Base-by-base conservation (phyloP, 2,329 filamentous ascomycete species). In the Alternaria rosae region DNA sequence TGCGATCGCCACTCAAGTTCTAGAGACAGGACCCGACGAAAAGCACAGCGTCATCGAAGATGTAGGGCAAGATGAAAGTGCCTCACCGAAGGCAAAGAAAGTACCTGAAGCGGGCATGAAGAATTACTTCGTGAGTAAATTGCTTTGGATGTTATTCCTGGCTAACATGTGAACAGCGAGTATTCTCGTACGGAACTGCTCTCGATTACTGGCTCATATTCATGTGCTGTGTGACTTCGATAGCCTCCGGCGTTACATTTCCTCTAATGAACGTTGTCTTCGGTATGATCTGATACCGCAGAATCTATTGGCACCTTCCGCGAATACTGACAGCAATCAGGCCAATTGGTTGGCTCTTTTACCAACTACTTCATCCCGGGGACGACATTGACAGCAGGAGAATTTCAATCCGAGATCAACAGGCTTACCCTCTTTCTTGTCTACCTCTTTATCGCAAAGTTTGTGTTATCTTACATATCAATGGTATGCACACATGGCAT, bases 181-280 rank as follows among this genome's bases (percentile, higher is more conserved):
- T 80, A 0, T 72, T 79, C 47, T 54, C 59, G 3, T 79, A 78
- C 45, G 78, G 75, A 12, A 78, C 76, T 0, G 60, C 50, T 5
- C 41, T 79, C 3, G 78, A 80, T 62, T 69, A 61, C 20, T 50
- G 76, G 11, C 57, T 79, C 4, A 71, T 80, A 13, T 42, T 55
- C 0, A 5, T 72, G 15, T 74, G 70, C 20, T 63, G 67, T 11
- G 5, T 80, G 10, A 73, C 78, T 3, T 75, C 77, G 0, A 72
- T 80, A 17, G 78, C 72, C 1, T 69, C 77, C 15, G 78, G 78
- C 2, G 69, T 77, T 53, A 68, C 76, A 0, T 71, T 86, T 7
- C 86, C 86, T 0, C 67, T 88, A 32, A 88, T 89, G 85, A 86
- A 87, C 38, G 78, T 89, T 41, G 80, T 89, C 7, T 87, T 89